phyloP scores from a whole-genome alignment of 768 basidiomycete genomes.

The Suillus plorans region DNA sequence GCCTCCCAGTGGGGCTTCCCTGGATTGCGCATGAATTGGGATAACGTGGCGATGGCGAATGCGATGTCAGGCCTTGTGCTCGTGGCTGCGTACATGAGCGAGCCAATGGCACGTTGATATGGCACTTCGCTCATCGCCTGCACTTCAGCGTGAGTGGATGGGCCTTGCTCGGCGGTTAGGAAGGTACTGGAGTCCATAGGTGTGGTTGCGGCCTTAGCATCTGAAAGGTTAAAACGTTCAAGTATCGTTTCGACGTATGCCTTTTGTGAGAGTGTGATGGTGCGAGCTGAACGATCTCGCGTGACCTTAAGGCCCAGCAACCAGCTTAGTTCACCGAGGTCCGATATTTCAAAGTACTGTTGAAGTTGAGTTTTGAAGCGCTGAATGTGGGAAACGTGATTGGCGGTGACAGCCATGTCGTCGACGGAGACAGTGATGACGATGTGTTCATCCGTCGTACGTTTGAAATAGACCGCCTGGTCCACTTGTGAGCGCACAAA shows the following conservation, averaged over 20 bases:
- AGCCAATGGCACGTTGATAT: background rate
- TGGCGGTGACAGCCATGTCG: slow-evolving; percentile 6
- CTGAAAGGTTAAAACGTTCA: background rate
- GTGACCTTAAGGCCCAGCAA: slow-evolving; percentile 10
- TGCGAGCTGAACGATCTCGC: slow-evolving; percentile 14
- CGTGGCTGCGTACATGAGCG: background rate
- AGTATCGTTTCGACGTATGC: slow-evolving; percentile 23
- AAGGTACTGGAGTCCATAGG: background rate
- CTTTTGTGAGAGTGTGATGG: slow-evolving; percentile 22
- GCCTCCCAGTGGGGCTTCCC: background rate
- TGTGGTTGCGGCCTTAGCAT: background rate
- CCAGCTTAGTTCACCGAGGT: slow-evolving; percentile 18
- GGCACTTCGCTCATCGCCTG: background rate
- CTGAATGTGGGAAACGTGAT: background rate
- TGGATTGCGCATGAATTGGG: background rate
- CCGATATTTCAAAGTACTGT: slow-evolving; percentile 29
- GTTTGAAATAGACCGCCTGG: background rate
- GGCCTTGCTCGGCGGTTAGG: background rate
- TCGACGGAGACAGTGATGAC: slow-evolving; percentile 5
- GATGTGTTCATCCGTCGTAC: background rate
- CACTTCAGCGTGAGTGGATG: too few relatives aligned
- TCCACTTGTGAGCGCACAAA: background rate
- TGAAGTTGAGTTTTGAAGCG: slow-evolving; percentile 19
- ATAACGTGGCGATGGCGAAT: background rate
- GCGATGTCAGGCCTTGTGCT: background rate